Percentiles rank a stretch among this genome's conserved stretches.
phyloP scores from a whole-genome alignment of 192 early-diverging fungal genomes.

The Gaertneriomyces semiglobifer region DNA sequence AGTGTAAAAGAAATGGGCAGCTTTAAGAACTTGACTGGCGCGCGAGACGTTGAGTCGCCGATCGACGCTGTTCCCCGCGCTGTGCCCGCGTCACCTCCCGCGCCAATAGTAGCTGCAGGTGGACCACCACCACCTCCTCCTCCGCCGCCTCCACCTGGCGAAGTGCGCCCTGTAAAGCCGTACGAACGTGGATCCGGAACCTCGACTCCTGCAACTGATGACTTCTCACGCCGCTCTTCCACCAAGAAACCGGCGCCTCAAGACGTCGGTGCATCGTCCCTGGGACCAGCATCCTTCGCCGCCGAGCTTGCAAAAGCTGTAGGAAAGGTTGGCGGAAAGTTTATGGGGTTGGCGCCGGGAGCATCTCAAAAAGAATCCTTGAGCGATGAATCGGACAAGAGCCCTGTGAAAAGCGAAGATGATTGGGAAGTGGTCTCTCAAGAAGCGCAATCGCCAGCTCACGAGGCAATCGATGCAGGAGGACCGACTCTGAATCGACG shows the following conservation, averaged over 20 bases:
- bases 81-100: slow-evolving; percentile 10
- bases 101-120: slow-evolving; percentile 9
- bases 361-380: too few relatives aligned
- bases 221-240: background rate
- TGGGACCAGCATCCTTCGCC: too few relatives aligned
- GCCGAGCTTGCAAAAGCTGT: too few relatives aligned
- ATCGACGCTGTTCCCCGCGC: background rate
- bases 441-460: background rate
- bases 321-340: too few relatives aligned
- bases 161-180: slow-evolving; percentile 30
- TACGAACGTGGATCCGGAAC: slow-evolving; percentile 24
- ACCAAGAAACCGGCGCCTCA: slow-evolving; percentile 39
- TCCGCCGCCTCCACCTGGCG: slow-evolving; percentile 37
- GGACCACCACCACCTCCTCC: slow-evolving; percentile 45
- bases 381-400: too few relatives aligned
- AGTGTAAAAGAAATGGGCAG: too few relatives aligned
- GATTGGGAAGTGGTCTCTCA: slow-evolving; percentile 5
- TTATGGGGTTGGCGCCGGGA: too few relatives aligned
- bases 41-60: too few relatives aligned
- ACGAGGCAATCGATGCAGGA: background rate
- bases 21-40: too few relatives aligned
- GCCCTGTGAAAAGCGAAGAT: too few relatives aligned
- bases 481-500: background rate
- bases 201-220: background rate
- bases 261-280: slow-evolving; percentile 31